Base-by-base conservation (phyloP, 2,329 filamentous ascomycete genomes). In the Cylindrodendrum hubeiense region DNA sequence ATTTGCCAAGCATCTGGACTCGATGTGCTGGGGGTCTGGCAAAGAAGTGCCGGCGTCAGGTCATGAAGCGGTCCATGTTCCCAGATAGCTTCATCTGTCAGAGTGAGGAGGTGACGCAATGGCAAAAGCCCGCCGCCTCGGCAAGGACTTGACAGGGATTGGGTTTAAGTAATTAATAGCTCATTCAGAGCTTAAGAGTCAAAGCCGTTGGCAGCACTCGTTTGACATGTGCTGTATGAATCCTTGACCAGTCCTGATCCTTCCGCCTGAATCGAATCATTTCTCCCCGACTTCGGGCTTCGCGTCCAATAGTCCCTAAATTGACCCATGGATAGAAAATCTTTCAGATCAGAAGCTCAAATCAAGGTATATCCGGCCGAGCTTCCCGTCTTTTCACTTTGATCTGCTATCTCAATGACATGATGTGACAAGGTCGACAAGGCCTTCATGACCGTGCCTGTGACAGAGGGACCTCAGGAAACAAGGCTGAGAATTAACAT, bases 11-110 rank as follows among this genome's bases (percentile, higher is more conserved):
- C 21, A 13, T 19, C 33, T 34, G 39, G 8, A 17, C 41, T 30
- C 22, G 10, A 7, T 5, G 17, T 8, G 28, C 37, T 22, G 46
- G 37, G 60, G 9, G 10, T 12, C 46, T 30, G n/a, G 15, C 13
- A 21, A n/a, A 6, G 55, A 53, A 63, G 30, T 59, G 30, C 60
- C 39, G 43, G 49, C 43, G 33, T 58, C 54, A 63, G 60, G 39
- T 39, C 44, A 62, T 50, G 37, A 21, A 53, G 21, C n/a, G 57
- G 41, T 39, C 57, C 57, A 26, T 53, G 49, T 34, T 34, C 26
- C 28, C 6, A 15, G n/a, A 37, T n/a, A 49, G 44, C 26, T 30
- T 34, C 21, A 30, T 19, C 12, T 50, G 44, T 19, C 3, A 21
- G 28, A 33, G 47, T 19, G 34, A 47, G 28, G 51, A 55, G 59